Base-by-base conservation (phyloP, 768 basidiomycete species). In the Podaxis carcinomalis region DNA sequence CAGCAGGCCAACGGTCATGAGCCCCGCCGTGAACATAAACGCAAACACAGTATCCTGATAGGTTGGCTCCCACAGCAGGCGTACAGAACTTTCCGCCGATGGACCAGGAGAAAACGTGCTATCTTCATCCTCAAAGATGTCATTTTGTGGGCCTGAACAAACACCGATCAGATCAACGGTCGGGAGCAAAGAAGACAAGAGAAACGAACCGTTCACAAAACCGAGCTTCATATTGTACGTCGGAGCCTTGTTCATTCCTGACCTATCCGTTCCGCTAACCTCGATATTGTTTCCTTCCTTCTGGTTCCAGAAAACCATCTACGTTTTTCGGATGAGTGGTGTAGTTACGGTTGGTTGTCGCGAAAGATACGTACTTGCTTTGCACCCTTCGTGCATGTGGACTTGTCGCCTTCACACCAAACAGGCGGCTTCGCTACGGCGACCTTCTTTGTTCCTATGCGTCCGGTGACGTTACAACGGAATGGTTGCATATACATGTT, bases 401-500 rank as follows among this genome's bases (percentile, higher is more conserved):
- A 64, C 23, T 64, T 66, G 19, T 76, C 65, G 25, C 69, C 72
- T 65, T 79, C 74, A 57, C 78, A 80, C 75, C 76, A 80, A n/a
- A 74, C 72, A 1, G 78, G 71, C 1, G 79, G 70, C 1, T 62
- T 56, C 10, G 69, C 75, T 5, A 72, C 66, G 2, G 73, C 71
- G n/a, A 78, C 61, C 6, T 69, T 65, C 4, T 66, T 59, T 11
- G 65, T 63, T 1, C 76, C 76, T 0, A 76, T 73, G 2, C 63
- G 37, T 1, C 72, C 71, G 25, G 70, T 71, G 3, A 80, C 79
- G 27, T 72, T 77, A 62, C 79, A 80, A 57, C 70, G 68, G 61
- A 70, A 75, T 36, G 71, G 72, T 36, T 72, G 63, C 77, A 79
- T 79, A 63, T 80, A 81, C 67, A 81, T 81, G 64, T 80, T 80